A percentile compares a stretch with the other conserved stretches of the same genome.
Conservation (phyloP, 2,329 filamentous ascomycete genomes). For the Penicillium carneum region DNA sequence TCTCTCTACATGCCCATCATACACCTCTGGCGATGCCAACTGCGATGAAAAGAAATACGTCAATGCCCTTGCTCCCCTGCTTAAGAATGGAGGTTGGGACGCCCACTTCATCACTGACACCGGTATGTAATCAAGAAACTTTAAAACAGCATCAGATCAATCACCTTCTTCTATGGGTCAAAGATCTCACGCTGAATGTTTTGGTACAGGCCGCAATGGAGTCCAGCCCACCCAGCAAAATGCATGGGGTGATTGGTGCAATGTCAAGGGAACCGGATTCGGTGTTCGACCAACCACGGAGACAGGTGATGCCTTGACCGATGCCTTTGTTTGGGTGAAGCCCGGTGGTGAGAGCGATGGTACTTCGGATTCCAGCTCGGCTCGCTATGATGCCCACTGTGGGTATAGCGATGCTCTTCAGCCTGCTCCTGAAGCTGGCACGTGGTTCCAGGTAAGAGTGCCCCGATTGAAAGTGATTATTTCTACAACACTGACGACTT, state of each 20-base stretch:
- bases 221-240: conserved; percentile 65
- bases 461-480: conserved; percentile 35
- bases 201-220: conserved; percentile 62
- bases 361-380: conserved; percentile 58
- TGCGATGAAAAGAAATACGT: conserved; percentile 63
- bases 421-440: conserved; percentile 73
- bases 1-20: conserved; percentile 54
- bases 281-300: conserved; percentile 69
- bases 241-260: conserved; percentile 73
- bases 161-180: neutral
- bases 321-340: conserved; percentile 76
- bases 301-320: conserved; percentile 65
- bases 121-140: conserved; percentile 40
- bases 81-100: conserved; percentile 57
- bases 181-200: neutral
- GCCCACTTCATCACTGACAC: conserved; percentile 65
- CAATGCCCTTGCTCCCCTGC: conserved; percentile 60
- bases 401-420: conserved; percentile 62
- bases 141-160: neutral
- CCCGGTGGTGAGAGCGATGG: conserved; percentile 66
- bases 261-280: conserved; percentile 68
- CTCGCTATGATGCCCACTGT: conserved; percentile 64
- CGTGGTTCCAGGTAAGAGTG: conserved; percentile 65
- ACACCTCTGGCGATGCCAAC: conserved; percentile 56
- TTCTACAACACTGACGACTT: conserved; percentile 36